Conservation (phyloP, 176 grass and related monocot genomes). For the Aegilops bicornis region DNA sequence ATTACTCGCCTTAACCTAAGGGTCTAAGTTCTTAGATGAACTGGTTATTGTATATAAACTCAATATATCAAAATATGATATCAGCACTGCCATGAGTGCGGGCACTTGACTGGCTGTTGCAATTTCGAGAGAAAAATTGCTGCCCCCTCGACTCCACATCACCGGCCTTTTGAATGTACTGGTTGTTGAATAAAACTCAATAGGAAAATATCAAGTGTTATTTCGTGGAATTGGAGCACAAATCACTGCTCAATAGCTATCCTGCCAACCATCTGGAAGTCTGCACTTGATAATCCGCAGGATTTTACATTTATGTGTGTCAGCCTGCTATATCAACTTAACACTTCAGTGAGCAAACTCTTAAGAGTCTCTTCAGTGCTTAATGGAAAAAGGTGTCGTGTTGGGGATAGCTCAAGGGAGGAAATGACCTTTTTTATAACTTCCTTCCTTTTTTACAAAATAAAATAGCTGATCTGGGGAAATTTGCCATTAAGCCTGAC, state of each 20-base stretch:
- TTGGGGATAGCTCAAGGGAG: neutral
- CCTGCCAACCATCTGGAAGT: neutral
- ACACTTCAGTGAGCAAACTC: neutral
- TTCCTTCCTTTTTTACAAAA: neutral
- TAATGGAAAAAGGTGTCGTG: neutral
- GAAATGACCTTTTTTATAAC: neutral
- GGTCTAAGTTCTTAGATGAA: neutral
- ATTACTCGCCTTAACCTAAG: neutral
- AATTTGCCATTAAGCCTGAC: neutral
- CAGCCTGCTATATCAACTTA: neutral
- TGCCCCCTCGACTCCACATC: neutral
- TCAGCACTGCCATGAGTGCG: neutral
- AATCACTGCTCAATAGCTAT: neutral
- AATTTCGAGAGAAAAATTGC: neutral
- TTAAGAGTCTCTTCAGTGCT: neutral
- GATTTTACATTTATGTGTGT: conserved; percentile 4
- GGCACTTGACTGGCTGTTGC: neutral
- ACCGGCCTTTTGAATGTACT: neutral
- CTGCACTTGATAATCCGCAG: neutral
- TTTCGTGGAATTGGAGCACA: neutral
- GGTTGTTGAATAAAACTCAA: neutral
- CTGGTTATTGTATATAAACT: neutral
- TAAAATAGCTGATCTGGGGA: neutral
- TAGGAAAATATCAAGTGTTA: conserved; percentile 17
- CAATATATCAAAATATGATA: neutral